Evolutionary conservation across 352 stramenopile genomes (phyloP).

Genomic region (Phytophthora multivora): DNA sequence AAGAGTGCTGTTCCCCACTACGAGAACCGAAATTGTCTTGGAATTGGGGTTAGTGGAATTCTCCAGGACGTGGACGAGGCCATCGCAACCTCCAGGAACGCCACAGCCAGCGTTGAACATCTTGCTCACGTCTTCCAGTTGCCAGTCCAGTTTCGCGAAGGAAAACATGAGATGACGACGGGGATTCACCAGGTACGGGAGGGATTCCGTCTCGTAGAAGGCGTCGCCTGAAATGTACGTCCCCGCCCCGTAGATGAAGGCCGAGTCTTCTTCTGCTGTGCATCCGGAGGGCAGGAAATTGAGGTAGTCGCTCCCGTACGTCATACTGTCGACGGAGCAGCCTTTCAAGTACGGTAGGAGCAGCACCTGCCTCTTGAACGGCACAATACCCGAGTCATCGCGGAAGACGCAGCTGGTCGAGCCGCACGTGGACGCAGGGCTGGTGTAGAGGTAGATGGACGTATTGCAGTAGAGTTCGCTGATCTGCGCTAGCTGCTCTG

Average conservation of each 20-base stretch:
- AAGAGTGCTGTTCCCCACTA: constrained; percentile 30
- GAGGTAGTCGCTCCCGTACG: constrained; percentile 39
- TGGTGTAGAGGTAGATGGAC: constrained; percentile 31
- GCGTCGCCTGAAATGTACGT: constrained; percentile 35
- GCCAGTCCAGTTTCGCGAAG: constrained; percentile 43
- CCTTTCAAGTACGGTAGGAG: constrained; percentile 47
- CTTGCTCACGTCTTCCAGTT: constrained; percentile 33
- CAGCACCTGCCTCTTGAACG: constrained; percentile 43
- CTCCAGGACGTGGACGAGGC: constrained; percentile 32
- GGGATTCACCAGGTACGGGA: constrained; percentile 33
- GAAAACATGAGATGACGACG: constrained; percentile 41
- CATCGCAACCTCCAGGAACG: constrained; percentile 22
- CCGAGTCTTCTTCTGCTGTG: constrained; percentile 21
- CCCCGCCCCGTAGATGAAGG: constrained; percentile 42
- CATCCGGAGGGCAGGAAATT: constrained; percentile 41
- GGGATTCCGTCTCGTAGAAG: constrained; percentile 12
- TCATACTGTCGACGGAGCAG: constrained; percentile 40
- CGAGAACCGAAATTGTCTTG: constrained; percentile 20
- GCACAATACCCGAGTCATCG: constrained; percentile 36
- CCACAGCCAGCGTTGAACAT: constrained; percentile 39
- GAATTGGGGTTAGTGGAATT: constrained; percentile 10
- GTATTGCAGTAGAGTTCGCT: constrained; percentile 26
- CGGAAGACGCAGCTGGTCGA: constrained; percentile 44
- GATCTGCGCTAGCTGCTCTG: constrained; percentile 11
- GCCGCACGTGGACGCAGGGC: constrained; percentile 33